Base-by-base conservation (phyloP, 2,329 filamentous ascomycete genomes). In the Penicillium sp. region DNA sequence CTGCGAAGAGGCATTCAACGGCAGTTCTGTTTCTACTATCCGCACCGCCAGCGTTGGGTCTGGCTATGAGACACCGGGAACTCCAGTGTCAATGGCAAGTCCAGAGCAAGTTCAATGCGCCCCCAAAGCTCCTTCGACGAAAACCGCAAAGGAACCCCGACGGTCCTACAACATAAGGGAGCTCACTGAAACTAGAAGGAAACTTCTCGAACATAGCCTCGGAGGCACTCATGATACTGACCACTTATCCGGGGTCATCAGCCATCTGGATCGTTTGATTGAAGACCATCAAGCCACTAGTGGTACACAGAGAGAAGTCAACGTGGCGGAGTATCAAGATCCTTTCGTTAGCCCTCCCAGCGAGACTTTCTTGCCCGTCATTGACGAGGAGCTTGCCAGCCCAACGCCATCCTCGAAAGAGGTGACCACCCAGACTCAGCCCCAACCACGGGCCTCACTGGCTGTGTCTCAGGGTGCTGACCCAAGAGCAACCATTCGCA, bases 1-100 rank as follows among this genome's bases (percentile, higher is more conserved):
- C 55, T 95, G 92, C 67, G 92, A 97, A 67, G 90, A 94, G 66
- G 92, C 92, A 1, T 97, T 97, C 77, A 92, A 91, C 67, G 86
- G 88, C 63, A 81, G 77, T 51, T 87, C 81, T 0, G 72, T 82
- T 21, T 79, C 83, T 2, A 84, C 79, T 47, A 71, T 67, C 24
- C 75, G 75, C 3, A 81, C 79, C 1, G 75, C 76, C 8, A 75
- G 70, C 53, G 69, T 70, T 24, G 71, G 64, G 39, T 68, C 70
- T 10, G 75, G 73, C 29, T 76, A 77, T 53, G 78, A 83, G 34
- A 84, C 83, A 2, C 82, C 83, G 27, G 78, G 80, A 5, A 78
- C 75, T 18, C 77, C 77, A 6, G 65, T 76, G 32, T 78, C 71
- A 22, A 66, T 72, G n/a, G 57, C 60, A 6, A 70, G 64, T 21